Conservation (phyloP, 495 filamentous ascomycete genomes). For the Podospora anserina region DNA sequence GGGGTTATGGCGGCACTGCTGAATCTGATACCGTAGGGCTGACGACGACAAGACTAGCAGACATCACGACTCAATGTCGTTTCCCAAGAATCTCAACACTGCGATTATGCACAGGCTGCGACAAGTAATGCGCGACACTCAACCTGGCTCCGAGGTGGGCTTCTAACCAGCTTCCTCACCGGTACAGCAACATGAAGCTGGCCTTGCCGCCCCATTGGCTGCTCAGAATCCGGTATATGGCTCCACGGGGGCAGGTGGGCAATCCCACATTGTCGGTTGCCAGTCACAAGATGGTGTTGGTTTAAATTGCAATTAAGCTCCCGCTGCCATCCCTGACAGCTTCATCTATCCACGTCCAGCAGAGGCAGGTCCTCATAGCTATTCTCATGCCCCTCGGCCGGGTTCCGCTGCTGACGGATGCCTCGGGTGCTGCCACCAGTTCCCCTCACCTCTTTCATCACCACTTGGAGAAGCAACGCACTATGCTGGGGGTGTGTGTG, state of each 20-base stretch:
- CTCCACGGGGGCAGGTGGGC: constrained; percentile 22
- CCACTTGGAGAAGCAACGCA: background rate
- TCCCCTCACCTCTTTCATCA: background rate
- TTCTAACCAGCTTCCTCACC: constrained; percentile 16
- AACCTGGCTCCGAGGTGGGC: background rate
- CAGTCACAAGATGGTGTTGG: constrained; percentile 32
- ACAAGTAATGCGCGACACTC: background rate
- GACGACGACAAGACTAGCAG: background rate
- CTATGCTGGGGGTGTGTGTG: background rate
- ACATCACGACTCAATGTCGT: background rate
- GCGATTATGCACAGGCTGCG: background rate
- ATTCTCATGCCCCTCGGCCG: constrained; percentile 1
- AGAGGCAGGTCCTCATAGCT: constrained; percentile 6
- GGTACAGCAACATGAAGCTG: constrained; percentile 16
- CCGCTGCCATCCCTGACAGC: constrained; percentile 23
- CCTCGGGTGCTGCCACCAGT: background rate
- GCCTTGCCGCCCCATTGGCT: constrained; percentile 15
- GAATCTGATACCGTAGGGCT: background rate
- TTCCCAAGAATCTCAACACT: background rate
- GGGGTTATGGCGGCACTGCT: background rate
- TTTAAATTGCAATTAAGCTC: constrained; percentile 35
- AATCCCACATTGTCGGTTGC: constrained; percentile 28
- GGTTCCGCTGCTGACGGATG: background rate
- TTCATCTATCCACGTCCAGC: constrained; percentile 16
- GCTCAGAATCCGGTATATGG: constrained; percentile 18